These are phyloP conservation scores for Leccinellum albellum DNA, from an alignment of 768 basidiomycete genomes.

Conservation along the genomic window DNA sequence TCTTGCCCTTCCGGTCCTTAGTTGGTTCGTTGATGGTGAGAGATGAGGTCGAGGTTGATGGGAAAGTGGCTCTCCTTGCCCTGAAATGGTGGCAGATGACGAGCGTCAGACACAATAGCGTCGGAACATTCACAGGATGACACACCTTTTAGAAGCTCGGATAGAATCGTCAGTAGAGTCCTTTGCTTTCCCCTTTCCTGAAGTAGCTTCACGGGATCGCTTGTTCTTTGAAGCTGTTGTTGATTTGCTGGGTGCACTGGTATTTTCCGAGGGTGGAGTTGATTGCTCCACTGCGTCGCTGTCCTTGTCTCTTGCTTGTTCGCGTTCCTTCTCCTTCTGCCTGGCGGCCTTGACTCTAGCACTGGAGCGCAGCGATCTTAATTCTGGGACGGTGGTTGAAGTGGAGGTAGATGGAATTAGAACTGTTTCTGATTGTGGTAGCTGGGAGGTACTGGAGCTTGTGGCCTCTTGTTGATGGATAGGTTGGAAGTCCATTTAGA, in stretches of 20 bases:
- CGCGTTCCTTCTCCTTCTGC: slow-evolving; percentile 58
- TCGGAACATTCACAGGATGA: slow-evolving; percentile 30
- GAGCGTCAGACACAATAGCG: slow-evolving; percentile 23
- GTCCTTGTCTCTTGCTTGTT: slow-evolving; percentile 53
- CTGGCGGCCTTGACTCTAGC: slow-evolving; percentile 74
- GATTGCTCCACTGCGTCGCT: slow-evolving; percentile 44
- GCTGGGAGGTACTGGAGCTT: slow-evolving; percentile 49
- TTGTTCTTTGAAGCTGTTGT: slow-evolving; percentile 41
- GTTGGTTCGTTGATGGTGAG: slow-evolving; percentile 73
- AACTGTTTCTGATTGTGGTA: slow-evolving; percentile 37
- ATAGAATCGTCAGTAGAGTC: slow-evolving; percentile 51
- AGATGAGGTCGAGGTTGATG: slow-evolving; percentile 36
- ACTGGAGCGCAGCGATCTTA: slow-evolving; percentile 65
- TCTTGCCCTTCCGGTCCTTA: slow-evolving; percentile 85
- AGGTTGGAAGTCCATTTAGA: slow-evolving; percentile 91
- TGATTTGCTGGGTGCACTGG: slow-evolving; percentile 37
- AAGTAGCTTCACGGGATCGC: slow-evolving; percentile 48
- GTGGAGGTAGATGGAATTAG: slow-evolving; percentile 35
- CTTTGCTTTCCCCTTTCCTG: slow-evolving; percentile 62
- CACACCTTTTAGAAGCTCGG: slow-evolving; percentile 63
- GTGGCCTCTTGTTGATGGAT: slow-evolving; percentile 67
- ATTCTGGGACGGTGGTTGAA: slow-evolving; percentile 41
- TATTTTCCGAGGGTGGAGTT: slow-evolving; percentile 38
- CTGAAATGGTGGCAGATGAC: slow-evolving; percentile 40
- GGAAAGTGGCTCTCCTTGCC: slow-evolving; percentile 55